Base-by-base conservation (phyloP, 768 basidiomycete species). In the Amanita pseudoporphyria region DNA sequence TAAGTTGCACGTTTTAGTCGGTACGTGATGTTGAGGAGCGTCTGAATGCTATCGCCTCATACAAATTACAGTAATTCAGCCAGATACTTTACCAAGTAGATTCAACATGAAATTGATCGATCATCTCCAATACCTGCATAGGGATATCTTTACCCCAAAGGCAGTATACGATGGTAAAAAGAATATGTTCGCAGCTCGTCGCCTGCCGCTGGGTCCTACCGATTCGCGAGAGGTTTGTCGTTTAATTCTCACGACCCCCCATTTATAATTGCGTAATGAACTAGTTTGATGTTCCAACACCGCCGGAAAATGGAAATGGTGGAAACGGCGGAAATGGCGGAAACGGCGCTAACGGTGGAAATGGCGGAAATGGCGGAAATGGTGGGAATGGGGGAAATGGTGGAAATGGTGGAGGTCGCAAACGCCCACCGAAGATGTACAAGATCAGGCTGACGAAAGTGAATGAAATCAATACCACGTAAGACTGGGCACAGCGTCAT, bases 131-230 rank as follows among this genome's bases (percentile, higher is more conserved):
- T 68, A 66, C 0, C 70, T 75, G 3, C 77, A 79, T 1, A 79
- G 78, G 0, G 64, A 74, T n/a, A 67, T 85, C 18, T 91, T 91
- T 59, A 85, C 77, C 2, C 86, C 84, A 9, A 77, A 72, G 12
- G 82, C 73, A 14, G 87, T 78, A 1, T 90, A 88, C 52, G 88
- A 90, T 51, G 87, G 87, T 0, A 72, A 84, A 36, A 90, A 88
- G 63, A 90, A 89, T 53, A 62, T 74, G 51, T 91, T 86, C 57
- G 71, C 82, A 19, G 65, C 78, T 12, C 70, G 75, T 33, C 71
- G 75, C 50, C 69, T 89, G 7, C 77, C 81, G 0, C 79, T 91
- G 33, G 77, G 76, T 24, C 71, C 69, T 1, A 62, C 57, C 0
- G 66, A 71, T 33, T 70, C 68, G 6, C 72, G 73, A 53, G 83